These are phyloP conservation scores for Lonicera japonica DNA, from an alignment of 129 eudicot genomes.

Conservation along the genomic window DNA sequence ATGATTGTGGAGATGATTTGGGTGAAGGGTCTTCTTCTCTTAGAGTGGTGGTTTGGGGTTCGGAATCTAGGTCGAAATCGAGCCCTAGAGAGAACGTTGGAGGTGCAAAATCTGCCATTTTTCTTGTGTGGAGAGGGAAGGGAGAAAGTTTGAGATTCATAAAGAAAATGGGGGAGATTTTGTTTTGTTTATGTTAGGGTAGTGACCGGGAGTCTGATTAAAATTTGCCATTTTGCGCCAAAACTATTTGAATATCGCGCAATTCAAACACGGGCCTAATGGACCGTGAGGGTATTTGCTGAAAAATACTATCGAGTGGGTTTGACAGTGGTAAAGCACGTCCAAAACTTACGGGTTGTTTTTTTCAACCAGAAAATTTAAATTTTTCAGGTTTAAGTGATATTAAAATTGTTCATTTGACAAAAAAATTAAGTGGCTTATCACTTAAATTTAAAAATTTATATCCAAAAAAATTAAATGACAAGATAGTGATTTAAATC, in stretches of 20 bases:
- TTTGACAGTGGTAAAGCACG: too few species aligned
- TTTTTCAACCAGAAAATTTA: too few species aligned
- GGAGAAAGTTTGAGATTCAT: neutral
- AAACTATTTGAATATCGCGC: too few species aligned
- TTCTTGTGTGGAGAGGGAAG: neutral
- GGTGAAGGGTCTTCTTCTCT: slow-evolving; percentile 15
- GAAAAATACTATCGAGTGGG: too few species aligned
- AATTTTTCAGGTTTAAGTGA: too few species aligned
- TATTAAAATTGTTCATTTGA: too few species aligned
- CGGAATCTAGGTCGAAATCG: slow-evolving; percentile 64
- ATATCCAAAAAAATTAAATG: too few species aligned
- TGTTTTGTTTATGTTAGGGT: neutral
- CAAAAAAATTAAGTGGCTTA: too few species aligned
- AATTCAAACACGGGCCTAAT: neutral
- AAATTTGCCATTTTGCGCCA: slow-evolving; percentile 8
- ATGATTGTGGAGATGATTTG: slow-evolving; percentile 11
- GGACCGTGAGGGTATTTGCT: neutral
- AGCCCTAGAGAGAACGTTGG: slow-evolving; percentile 86
- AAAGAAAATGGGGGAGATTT: neutral
- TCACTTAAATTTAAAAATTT: too few species aligned
- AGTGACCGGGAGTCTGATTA: too few species aligned
- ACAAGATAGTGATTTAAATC: too few species aligned
- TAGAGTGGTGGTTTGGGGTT: slow-evolving; percentile 27
- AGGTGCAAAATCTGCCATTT: slow-evolving; percentile 59
- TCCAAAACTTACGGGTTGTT: too few species aligned